These are phyloP conservation scores for Thielaviopsis cerberus DNA, from an alignment of 2,329 filamentous ascomycete genomes.

Conservation along the genomic window DNA sequence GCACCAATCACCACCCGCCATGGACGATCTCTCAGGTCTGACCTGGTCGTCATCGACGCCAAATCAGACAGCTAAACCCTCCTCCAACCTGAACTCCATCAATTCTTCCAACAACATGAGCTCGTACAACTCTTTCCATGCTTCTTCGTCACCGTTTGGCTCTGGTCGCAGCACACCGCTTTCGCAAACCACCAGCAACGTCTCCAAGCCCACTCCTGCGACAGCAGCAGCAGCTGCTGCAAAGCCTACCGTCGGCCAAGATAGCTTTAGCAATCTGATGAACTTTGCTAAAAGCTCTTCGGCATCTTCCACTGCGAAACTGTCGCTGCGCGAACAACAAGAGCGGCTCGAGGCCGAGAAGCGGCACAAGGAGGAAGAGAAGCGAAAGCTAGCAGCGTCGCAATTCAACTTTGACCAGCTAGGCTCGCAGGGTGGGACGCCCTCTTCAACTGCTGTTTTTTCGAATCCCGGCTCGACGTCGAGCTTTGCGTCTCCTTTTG, in stretches of 20 bases:
- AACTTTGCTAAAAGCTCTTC: constrained; percentile 27
- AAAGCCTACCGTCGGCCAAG: constrained; percentile 33
- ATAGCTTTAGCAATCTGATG: constrained; percentile 65
- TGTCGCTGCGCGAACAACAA: constrained; percentile 64
- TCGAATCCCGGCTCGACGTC: not conserved
- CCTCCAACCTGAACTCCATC: constrained; percentile 18
- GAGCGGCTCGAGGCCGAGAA: constrained; percentile 46
- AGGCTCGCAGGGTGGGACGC: constrained; percentile 48
- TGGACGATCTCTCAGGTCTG: constrained; percentile 44
- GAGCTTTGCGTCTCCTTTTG: constrained; percentile 15
- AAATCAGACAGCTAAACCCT: constrained; percentile 22
- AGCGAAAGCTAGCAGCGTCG: constrained; percentile 49
- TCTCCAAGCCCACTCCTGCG: not conserved
- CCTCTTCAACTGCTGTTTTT: constrained; percentile 22
- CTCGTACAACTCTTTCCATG: constrained; percentile 32
- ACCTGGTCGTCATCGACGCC: constrained; percentile 33
- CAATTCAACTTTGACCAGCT: constrained; percentile 59
- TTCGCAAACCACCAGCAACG: not conserved
- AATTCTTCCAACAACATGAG: constrained; percentile 26
- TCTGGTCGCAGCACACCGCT: constrained; percentile 37
- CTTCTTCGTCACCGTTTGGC: constrained; percentile 35
- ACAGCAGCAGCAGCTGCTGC: constrained; percentile 18
- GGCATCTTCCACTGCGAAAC: constrained; percentile 43
- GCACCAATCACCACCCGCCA: constrained; percentile 19
- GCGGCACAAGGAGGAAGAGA: constrained; percentile 54